Percentiles rank a stretch among this genome's conserved stretches.
phyloP scores from a whole-genome alignment of 495 filamentous ascomycete species.

The Xylaria cubensis region DNA sequence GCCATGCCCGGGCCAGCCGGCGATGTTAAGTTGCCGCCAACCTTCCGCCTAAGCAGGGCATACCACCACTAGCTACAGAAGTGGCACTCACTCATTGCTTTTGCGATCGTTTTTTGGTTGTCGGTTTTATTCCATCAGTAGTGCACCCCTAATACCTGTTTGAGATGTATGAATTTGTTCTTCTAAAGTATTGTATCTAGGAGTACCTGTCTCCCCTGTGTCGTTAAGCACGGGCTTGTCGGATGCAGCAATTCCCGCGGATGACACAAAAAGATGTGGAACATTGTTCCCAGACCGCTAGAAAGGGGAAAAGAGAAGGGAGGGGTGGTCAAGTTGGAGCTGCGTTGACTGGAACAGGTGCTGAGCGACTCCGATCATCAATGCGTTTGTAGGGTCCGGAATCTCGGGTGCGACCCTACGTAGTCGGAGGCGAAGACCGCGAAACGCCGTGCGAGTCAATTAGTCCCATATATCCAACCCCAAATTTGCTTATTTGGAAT shows the following conservation, averaged over 20 bases:
- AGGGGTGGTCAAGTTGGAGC: background rate
- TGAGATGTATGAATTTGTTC: background rate
- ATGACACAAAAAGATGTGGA: background rate
- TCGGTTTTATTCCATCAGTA: background rate
- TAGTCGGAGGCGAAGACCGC: background rate
- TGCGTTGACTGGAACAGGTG: background rate
- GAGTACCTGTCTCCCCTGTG: background rate
- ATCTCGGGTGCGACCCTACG: background rate
- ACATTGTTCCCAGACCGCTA: background rate
- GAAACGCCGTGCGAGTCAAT: background rate
- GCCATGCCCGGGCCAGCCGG: background rate
- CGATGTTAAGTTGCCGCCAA: background rate
- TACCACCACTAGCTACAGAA: background rate
- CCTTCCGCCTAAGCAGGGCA: background rate
- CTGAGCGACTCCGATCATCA: background rate
- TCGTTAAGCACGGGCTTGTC: background rate
- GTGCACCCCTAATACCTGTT: background rate
- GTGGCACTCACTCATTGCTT: background rate
- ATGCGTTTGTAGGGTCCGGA: background rate
- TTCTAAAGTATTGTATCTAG: background rate
- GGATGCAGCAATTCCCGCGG: background rate
- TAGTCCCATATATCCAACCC: background rate
- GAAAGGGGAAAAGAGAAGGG: background rate
- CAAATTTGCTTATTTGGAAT: background rate
- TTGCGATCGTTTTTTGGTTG: background rate